phyloP scores from a whole-genome alignment of 2,329 filamentous ascomycete species.

The Ambrosiella cleistominuta region DNA sequence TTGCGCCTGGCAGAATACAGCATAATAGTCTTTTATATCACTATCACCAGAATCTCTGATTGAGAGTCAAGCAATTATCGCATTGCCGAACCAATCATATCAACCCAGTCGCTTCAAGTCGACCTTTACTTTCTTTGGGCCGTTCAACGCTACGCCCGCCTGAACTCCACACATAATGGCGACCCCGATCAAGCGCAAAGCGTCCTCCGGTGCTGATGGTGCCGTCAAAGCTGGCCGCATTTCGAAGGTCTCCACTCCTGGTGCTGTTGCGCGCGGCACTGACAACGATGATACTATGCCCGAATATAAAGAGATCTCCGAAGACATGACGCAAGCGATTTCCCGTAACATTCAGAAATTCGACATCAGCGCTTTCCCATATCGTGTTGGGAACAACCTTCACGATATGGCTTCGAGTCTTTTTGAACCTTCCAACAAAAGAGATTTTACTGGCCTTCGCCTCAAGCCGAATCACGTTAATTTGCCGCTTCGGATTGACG shows the following conservation, averaged over 20 bases:
- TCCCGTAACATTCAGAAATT: conserved; percentile 39
- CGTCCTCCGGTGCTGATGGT: conserved; percentile 29
- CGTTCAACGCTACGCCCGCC: too few species aligned
- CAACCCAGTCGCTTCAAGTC: too few species aligned
- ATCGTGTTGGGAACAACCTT: conserved; percentile 13
- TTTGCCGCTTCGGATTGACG: conserved; percentile 84
- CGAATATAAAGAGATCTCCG: conserved; percentile 27
- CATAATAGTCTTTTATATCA: too few species aligned
- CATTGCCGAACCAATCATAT: too few species aligned
- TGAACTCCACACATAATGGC: conserved; percentile 35
- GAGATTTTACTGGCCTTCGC: conserved; percentile 65
- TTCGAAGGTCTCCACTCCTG: conserved; percentile 42
- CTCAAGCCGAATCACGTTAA: conserved; percentile 81
- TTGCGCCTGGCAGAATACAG: too few species aligned
- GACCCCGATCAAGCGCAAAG: conserved; percentile 45
- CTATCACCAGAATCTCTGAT: too few species aligned
- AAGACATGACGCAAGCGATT: conserved; percentile 28
- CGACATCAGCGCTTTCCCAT: conserved; percentile 38
- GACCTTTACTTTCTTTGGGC: too few species aligned
- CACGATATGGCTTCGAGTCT: conserved; percentile 30
- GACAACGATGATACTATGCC: conserved; percentile 18
- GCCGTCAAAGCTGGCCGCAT: conserved; percentile 37
- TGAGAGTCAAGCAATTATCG: too few species aligned
- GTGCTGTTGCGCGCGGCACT: conserved; percentile 40
- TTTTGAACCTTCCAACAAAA: conserved; percentile 22